These are phyloP conservation scores for Penicillium occitanis DNA, from an alignment of 2,329 filamentous ascomycete species.

Conservation along the genomic window DNA sequence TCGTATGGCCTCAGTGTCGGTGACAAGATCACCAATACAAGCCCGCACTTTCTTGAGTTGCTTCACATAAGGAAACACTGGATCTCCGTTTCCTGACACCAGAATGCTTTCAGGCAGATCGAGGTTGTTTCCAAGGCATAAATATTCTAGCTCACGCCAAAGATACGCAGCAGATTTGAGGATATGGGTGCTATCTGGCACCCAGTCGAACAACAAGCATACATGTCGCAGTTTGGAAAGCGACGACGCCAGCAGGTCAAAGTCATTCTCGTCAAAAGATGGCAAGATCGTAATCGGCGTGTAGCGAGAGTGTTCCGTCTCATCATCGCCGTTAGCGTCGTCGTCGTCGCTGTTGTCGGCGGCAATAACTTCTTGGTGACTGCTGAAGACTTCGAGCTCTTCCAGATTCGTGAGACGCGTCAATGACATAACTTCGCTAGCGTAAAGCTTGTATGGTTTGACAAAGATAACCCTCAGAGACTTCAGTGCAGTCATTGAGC, in stretches of 20 bases:
- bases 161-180: slow-evolving; percentile 9
- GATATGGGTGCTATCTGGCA: neutral
- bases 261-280: slow-evolving; percentile 10
- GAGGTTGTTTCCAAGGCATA: slow-evolving; percentile 13
- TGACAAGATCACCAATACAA: slow-evolving; percentile 1
- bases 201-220: slow-evolving; percentile 15
- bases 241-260: slow-evolving; percentile 10
- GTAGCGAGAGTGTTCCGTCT: neutral
- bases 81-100: neutral
- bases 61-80: slow-evolving; percentile 10
- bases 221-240: slow-evolving; percentile 6
- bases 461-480: slow-evolving; percentile 16
- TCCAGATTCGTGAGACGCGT: neutral
- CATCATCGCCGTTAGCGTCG: neutral
- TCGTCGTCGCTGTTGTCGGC: neutral
- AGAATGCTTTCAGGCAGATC: slow-evolving; percentile 6
- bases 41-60: neutral
- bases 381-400: slow-evolving; percentile 9
- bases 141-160: slow-evolving; percentile 7
- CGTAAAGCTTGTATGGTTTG: neutral
- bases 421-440: slow-evolving; percentile 1
- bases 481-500: neutral
- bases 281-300: neutral
- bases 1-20: neutral
- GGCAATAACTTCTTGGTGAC: neutral